Conservation (phyloP, 164 flowering plant species). For the Brasenia schreberi region DNA sequence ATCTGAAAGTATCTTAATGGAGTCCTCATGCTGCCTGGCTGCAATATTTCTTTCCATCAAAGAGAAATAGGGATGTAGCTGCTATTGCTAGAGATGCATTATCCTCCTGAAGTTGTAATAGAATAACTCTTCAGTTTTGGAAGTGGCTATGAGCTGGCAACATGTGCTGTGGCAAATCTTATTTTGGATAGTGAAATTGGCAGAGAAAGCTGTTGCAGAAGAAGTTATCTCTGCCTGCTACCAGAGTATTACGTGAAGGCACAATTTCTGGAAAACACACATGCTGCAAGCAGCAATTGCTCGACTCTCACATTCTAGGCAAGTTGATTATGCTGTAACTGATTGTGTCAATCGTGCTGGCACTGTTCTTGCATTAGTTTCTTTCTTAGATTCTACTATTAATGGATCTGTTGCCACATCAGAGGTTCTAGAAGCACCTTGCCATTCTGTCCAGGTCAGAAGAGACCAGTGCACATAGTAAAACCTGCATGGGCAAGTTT, state of each 20-base stretch:
- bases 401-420: slow-evolving; percentile 50
- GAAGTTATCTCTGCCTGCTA: slow-evolving; percentile 58
- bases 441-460: slow-evolving; percentile 48
- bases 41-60: slow-evolving; percentile 84
- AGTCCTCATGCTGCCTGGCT: slow-evolving; percentile 74
- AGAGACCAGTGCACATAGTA: slow-evolving; percentile 36
- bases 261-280: slow-evolving; percentile 61
- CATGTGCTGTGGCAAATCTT: slow-evolving; percentile 83
- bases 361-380: slow-evolving; percentile 81
- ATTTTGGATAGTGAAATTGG: slow-evolving; percentile 64
- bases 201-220: no score
- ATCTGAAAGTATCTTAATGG: slow-evolving; percentile 54
- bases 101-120: slow-evolving; percentile 43
- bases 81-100: slow-evolving; percentile 59
- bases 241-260: slow-evolving; percentile 81
- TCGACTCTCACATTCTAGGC: slow-evolving; percentile 52
- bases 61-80: slow-evolving; percentile 71
- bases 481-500: slow-evolving; percentile 85
- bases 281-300: slow-evolving; percentile 95
- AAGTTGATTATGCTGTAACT: slow-evolving; percentile 39
- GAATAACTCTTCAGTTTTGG: slow-evolving; percentile 52
- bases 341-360: slow-evolving; percentile 78
- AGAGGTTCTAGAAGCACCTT: slow-evolving; percentile 90
- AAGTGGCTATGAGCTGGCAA: slow-evolving; percentile 87
- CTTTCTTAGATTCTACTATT: slow-evolving; percentile 52